Evolutionary conservation across 2,329 filamentous ascomycete genomes (phyloP).

Genomic region (Aspergillus phoenicis): DNA sequence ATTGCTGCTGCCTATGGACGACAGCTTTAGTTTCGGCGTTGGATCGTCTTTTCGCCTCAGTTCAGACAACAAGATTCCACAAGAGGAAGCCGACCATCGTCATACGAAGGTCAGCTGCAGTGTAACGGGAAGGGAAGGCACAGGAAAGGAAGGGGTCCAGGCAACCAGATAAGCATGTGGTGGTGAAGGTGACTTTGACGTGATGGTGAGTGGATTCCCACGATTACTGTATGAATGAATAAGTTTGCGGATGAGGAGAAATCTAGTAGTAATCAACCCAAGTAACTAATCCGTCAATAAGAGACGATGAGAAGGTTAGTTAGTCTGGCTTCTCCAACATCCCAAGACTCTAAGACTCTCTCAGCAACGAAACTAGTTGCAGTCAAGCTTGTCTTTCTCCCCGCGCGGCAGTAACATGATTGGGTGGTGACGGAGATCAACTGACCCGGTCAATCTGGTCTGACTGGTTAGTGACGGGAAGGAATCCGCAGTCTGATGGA

Average conservation of each 20-base stretch:
- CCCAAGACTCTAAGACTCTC: too few species aligned
- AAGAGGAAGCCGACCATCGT: constrained; percentile 11
- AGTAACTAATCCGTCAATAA: neutral
- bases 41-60: constrained; percentile 9
- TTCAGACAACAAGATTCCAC: constrained; percentile 13
- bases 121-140: constrained; percentile 6
- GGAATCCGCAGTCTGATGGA: too few species aligned
- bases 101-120: constrained; percentile 7
- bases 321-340: too few species aligned
- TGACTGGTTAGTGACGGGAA: too few species aligned
- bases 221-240: too few species aligned
- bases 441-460: constrained; percentile 8
- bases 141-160: constrained; percentile 9
- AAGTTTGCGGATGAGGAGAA: neutral
- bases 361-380: neutral
- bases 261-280: neutral
- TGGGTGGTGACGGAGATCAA: constrained; percentile 6
- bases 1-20: constrained; percentile 22
- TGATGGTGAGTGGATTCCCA: too few species aligned
- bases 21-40: constrained; percentile 8
- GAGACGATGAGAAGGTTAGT: neutral
- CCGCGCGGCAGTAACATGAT: constrained; percentile 4
- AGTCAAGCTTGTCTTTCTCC: constrained; percentile 3
- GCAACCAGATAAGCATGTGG: constrained; percentile 16
- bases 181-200: too few species aligned